Percentiles rank a stretch among this genome's conserved stretches.
phyloP scores from a whole-genome alignment of 2,329 filamentous ascomycete genomes.

The Sporothrix humicola region DNA sequence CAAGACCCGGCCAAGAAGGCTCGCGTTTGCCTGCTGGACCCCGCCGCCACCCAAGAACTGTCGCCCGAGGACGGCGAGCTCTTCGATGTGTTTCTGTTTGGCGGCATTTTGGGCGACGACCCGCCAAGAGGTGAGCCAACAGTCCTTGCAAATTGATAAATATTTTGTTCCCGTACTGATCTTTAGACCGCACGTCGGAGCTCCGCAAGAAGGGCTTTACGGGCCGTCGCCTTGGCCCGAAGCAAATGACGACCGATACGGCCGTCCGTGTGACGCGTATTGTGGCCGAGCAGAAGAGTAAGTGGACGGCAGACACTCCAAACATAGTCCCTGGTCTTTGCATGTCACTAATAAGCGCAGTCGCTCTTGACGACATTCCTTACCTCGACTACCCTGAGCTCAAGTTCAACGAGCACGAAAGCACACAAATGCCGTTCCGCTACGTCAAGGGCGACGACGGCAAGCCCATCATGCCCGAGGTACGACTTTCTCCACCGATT shows the following conservation, averaged over 20 bases:
- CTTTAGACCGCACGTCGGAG: slow-evolving; percentile 88
- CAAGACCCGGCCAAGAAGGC: slow-evolving; percentile 61
- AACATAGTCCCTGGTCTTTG: too few species aligned
- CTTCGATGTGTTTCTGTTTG: slow-evolving; percentile 94
- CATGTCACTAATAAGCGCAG: slow-evolving; percentile 51
- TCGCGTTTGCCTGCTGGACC: slow-evolving; percentile 33
- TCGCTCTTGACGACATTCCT: slow-evolving; percentile 75
- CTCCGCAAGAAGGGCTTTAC: slow-evolving; percentile 90
- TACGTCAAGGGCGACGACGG: slow-evolving; percentile 81
- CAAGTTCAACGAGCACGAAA: slow-evolving; percentile 87
- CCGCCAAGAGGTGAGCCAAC: slow-evolving; percentile 76
- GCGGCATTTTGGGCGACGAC: slow-evolving; percentile 94
- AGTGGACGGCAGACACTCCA: slow-evolving; percentile 39
- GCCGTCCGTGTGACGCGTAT: slow-evolving; percentile 92
- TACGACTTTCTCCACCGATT: slow-evolving; percentile 48
- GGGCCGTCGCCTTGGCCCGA: slow-evolving; percentile 83
- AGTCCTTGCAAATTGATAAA: not conserved
- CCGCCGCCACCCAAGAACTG: slow-evolving; percentile 65
- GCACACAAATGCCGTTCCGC: slow-evolving; percentile 96
- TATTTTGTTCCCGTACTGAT: slow-evolving; percentile 32
- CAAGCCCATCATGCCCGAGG: slow-evolving; percentile 88
- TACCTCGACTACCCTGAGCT: slow-evolving; percentile 91
- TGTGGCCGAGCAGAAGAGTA: slow-evolving; percentile 83
- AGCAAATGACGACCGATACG: slow-evolving; percentile 98
- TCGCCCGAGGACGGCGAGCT: slow-evolving; percentile 77